Base-by-base conservation (phyloP, 768 basidiomycete genomes). In the Cystofilobasidium macerans region DNA sequence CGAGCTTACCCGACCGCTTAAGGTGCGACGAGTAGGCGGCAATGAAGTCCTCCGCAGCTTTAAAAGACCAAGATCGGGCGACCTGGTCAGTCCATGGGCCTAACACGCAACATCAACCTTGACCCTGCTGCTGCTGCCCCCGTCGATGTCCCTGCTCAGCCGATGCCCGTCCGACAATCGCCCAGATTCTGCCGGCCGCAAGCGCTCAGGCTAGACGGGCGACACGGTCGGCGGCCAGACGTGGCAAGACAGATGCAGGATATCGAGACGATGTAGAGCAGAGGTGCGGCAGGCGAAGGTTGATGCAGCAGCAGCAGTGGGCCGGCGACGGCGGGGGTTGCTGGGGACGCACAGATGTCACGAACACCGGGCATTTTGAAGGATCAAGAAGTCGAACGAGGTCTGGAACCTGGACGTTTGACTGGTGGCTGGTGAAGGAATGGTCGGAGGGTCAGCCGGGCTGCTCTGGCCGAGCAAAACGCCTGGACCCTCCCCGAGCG, bases 1-100 rank as follows among this genome's bases (percentile, higher is more conserved):
- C 93, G 75, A 99, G 89, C 82, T 98, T 98, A 79, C 95, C 95
- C 70, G 90, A 92, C 72, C 92, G 87, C 81, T 97, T 97, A 76
- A 97, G 82, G 79, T 97, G 92, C 75, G 88, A 90, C 75, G 92
- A 81, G 79, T 97, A 97, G 73, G 92, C 92, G 69, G 82, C 73
- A 78, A 97, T 95, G 81, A 97, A 97, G 69, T 84, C 85, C 70
- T 92, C 89, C 76, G 92, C 88, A 48, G 79, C 92, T 95, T 69
- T 30, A 47, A 33, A 24, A 30, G 28, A 43, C 38, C 11, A 53
- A 42, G 35, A 28, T 36, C 53, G 43, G 48, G n/a, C 30, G 47
- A 62, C 42, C 36, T 32, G 30, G 64, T n/a, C 32, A 43, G 33
- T 65, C 43, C 36, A 35, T 13, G 45, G 22, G 35, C 28, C 47